These are phyloP conservation scores for Amaranthus tricolor DNA, from an alignment of 179 eudicot species.

Conservation along the genomic window DNA sequence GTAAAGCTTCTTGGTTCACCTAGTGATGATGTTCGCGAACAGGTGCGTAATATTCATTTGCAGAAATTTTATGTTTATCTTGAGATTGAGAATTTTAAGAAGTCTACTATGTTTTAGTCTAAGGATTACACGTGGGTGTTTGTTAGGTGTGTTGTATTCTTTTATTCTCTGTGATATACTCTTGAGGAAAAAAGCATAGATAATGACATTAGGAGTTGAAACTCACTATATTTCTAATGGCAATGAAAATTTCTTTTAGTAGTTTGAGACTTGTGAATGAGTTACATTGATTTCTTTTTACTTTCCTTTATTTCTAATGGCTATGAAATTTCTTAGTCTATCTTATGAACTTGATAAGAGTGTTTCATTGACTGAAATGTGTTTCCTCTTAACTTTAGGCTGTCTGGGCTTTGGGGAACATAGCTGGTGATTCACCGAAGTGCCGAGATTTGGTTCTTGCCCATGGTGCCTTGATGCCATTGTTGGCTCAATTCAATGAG, in stretches of 20 bases:
- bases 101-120: neutral
- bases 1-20: constrained; percentile 35
- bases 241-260: no score
- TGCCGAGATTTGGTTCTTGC: constrained; percentile 42
- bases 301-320: neutral
- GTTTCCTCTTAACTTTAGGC: constrained; percentile 19
- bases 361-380: no score
- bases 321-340: neutral
- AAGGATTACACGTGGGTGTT: neutral
- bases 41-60: constrained; percentile 19
- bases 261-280: no score
- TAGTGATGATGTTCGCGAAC: constrained; percentile 38
- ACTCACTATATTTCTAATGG: no score
- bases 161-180: neutral
- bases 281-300: no score
- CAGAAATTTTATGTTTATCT: neutral
- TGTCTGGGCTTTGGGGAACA: constrained; percentile 47
- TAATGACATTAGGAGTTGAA: no score
- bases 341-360: no score
- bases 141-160: neutral
- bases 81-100: neutral
- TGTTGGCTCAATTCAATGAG: constrained; percentile 63
- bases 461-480: constrained; percentile 44
- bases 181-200: no score
- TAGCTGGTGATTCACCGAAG: constrained; percentile 46